phyloP scores from a whole-genome alignment of 1,284 basidiomycete species.

The Sparassis latifolia region DNA sequence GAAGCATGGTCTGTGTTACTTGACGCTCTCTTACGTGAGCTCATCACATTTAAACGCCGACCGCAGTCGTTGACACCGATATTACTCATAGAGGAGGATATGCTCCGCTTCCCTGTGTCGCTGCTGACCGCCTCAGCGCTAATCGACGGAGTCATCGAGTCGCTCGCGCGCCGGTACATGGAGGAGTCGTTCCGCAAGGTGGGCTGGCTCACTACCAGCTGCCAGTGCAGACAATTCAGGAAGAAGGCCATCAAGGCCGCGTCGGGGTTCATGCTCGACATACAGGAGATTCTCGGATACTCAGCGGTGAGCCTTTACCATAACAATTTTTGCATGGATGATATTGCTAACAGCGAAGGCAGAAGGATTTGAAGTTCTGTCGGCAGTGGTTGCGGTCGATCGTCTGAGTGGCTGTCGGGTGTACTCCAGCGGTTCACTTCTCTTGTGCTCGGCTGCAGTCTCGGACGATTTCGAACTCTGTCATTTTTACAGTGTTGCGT shows the following conservation, averaged over 20 bases:
- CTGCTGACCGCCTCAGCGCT: slow-evolving; percentile 45
- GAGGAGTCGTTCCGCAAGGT: background rate
- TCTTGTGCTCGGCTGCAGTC: too few relatives aligned
- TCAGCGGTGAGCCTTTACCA: slow-evolving; percentile 5
- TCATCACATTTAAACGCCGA: background rate
- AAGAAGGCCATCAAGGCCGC: background rate
- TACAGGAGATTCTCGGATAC: slow-evolving; percentile 9
- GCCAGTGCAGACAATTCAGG: background rate
- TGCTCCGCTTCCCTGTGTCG: slow-evolving; percentile 43
- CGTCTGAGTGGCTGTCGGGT: too few relatives aligned
- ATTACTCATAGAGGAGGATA: slow-evolving; percentile 36
- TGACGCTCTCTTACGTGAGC: slow-evolving; percentile 37
- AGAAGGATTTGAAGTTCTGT: slow-evolving; percentile 1
- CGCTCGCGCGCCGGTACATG: slow-evolving; percentile 22
- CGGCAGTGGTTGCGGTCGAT: slow-evolving; percentile 27
- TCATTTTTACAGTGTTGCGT: too few relatives aligned
- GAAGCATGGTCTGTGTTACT: slow-evolving; percentile 46
- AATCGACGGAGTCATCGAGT: slow-evolving; percentile 34
- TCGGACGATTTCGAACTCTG: too few relatives aligned
- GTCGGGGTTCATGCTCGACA: background rate
- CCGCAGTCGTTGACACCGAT: background rate
- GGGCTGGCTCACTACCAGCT: background rate
- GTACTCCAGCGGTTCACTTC: too few relatives aligned
- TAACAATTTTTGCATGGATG: background rate
- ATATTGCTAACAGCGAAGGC: too few relatives aligned